Evolutionary conservation across 331 rosid species (phyloP).

Genomic region (Malus hybrid): DNA sequence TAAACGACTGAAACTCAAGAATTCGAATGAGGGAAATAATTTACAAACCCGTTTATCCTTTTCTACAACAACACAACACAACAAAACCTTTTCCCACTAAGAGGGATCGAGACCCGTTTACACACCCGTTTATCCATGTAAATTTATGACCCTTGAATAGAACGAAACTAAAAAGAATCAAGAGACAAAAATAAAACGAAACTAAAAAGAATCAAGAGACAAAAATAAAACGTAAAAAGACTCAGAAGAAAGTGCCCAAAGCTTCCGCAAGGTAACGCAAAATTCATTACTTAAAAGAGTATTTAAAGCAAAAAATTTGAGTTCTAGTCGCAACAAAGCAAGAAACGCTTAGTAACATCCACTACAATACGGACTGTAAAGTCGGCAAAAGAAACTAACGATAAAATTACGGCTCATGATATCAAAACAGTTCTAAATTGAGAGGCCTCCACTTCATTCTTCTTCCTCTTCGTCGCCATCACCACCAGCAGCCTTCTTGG

Average conservation of each 20-base stretch:
- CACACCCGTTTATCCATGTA: too few species aligned
- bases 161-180: too few species aligned
- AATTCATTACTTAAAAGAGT: not conserved
- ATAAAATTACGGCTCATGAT: not conserved
- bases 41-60: too few species aligned
- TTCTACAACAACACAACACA: too few species aligned
- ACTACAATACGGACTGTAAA: not conserved
- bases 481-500: slow-evolving; percentile 32
- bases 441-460: slow-evolving; percentile 8
- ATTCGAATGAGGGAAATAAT: too few species aligned
- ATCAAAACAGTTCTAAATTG: not conserved
- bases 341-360: not conserved
- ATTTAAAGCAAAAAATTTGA: not conserved
- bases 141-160: too few species aligned
- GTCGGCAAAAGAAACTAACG: not conserved
- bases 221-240: too few species aligned
- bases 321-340: not conserved
- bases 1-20: too few species aligned
- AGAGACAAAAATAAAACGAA: too few species aligned
- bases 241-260: not conserved
- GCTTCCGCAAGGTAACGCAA: not conserved
- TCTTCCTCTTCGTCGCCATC: slow-evolving; percentile 35
- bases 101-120: too few species aligned
- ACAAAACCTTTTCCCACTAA: too few species aligned
- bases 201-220: too few species aligned